Percentiles rank a stretch among this genome's conserved stretches.
phyloP scores from a whole-genome alignment of 164 flowering plant species.

The Dillenia turbinata region DNA sequence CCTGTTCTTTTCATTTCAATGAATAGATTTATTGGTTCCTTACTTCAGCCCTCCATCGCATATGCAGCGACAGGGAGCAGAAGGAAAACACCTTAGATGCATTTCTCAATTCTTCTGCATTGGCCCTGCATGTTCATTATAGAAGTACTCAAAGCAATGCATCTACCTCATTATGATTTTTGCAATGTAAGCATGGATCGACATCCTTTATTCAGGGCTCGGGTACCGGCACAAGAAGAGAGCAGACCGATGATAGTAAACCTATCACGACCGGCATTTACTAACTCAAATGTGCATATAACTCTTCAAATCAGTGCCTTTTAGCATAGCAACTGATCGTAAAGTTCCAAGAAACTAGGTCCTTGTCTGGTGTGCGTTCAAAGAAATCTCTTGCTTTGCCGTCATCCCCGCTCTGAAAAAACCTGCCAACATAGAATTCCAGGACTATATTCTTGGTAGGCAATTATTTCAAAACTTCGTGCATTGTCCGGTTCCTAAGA shows the following conservation, averaged over 20 bases:
- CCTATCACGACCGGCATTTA: slow-evolving; percentile 13
- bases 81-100: slow-evolving; percentile 7
- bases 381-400: slow-evolving; percentile 12
- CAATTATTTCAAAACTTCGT: slow-evolving; percentile 10
- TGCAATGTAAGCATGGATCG: slow-evolving; percentile 20
- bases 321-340: slow-evolving; percentile 15
- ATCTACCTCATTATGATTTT: slow-evolving; percentile 11
- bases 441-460: slow-evolving; percentile 14
- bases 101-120: slow-evolving; percentile 14
- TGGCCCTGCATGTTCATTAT: background rate
- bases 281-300: slow-evolving; percentile 15
- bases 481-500: slow-evolving; percentile 6
- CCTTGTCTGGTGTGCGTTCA: slow-evolving; percentile 17
- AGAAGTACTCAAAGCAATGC: slow-evolving; percentile 11
- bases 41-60: too few species aligned
- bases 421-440: slow-evolving; percentile 30
- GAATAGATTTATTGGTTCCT: too few species aligned
- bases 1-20: too few species aligned
- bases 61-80: background rate
- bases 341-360: slow-evolving; percentile 25
- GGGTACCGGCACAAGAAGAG: slow-evolving; percentile 16
- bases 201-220: slow-evolving; percentile 20
- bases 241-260: slow-evolving; percentile 19
- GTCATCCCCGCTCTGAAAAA: slow-evolving; percentile 10
- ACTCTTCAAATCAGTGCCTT: background rate